phyloP scores from a whole-genome alignment of 345 rosid genomes.

The Carallia pectinifolia region DNA sequence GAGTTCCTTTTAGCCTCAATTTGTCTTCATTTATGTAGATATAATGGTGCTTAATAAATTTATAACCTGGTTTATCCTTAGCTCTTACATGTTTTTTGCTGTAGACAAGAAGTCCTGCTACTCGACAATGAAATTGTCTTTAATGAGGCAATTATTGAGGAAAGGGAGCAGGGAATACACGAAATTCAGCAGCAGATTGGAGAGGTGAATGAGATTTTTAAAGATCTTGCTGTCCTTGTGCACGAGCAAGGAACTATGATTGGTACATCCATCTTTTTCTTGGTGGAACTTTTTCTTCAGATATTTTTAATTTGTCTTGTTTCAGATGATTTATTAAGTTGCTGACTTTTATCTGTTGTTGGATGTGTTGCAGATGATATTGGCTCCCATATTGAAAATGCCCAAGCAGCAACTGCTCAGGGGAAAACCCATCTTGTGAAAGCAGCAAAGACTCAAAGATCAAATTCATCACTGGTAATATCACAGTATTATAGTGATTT shows the following conservation, averaged over 20 bases:
- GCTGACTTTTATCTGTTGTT: not conserved
- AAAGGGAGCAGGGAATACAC: slow-evolving; percentile 91
- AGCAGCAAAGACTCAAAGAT: slow-evolving; percentile 81
- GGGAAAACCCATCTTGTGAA: slow-evolving; percentile 71
- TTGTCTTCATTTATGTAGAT: no score
- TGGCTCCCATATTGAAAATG: slow-evolving; percentile 63
- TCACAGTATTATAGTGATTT: not conserved
- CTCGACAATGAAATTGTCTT: slow-evolving; percentile 90
- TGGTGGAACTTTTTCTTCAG: not conserved
- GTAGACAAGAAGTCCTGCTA: slow-evolving; percentile 78
- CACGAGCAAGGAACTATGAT: slow-evolving; percentile 95
- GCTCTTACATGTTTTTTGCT: slow-evolving; percentile 16
- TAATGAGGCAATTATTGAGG: slow-evolving; percentile 89
- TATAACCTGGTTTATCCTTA: not conserved
- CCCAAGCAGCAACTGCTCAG: slow-evolving; percentile 73
- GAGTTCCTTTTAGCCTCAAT: no score
- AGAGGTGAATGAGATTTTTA: slow-evolving; percentile 89
- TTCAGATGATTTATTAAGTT: not conserved
- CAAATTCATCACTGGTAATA: slow-evolving; percentile 86
- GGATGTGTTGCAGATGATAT: slow-evolving; percentile 67
- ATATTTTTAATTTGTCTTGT: not conserved
- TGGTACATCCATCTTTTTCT: slow-evolving; percentile 42
- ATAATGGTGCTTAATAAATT: not conserved
- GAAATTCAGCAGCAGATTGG: slow-evolving; percentile 96
- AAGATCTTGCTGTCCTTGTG: slow-evolving; percentile 88